Evolutionary conservation across 2,329 filamentous ascomycete species (phyloP), one percentile per base, ranked within the genome.

Genomic region (Grosmannia clavigera): DNA sequence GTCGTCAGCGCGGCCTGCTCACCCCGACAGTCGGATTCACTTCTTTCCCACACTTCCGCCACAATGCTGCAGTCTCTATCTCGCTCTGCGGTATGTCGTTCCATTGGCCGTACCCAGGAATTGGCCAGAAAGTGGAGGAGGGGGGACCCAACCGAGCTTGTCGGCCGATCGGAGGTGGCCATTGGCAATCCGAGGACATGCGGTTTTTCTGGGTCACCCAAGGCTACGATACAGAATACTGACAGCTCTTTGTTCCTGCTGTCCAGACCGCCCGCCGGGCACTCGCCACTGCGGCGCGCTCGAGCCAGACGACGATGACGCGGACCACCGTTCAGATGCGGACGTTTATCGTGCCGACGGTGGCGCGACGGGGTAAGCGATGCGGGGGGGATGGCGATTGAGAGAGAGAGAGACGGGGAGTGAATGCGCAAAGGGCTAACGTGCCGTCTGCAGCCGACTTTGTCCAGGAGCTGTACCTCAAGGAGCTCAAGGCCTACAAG

Each of bases 401-500:
- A 19, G 40, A n/a, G 43, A 46, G 19, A 16, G 38, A 19, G 14
- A 16, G 38, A 16, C 12, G 12, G 12, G 12, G 12, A 19, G 40
- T 5, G 43, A 19, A 6, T 7, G 16, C 6, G 43, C 16, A 7
- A 9, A n/a, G 43, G 1, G 63, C 67, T 72, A 68, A 72, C 43
- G 16, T n/a, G 43, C 52, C 40, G 31, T 58, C n/a, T 10, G 65
- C 72, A 97, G 94, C 90, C 84, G 94, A 99, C 76, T 85, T 96
- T 70, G 90, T 99, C 69, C 94, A 97, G 78, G 92, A 97, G 74
- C 84, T 99, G 72, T 99, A 99, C 82, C 85, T 99, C 69, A 88
- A 87, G 75, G 92, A 97, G 78, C 85, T 99, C 73, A 94, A 92
- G 79, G 84, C 85, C 76, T 97, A 96, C 87, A 97, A 97, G 84